Conservation (phyloP, 345 rosid genomes). For the Citrus reticulata region DNA sequence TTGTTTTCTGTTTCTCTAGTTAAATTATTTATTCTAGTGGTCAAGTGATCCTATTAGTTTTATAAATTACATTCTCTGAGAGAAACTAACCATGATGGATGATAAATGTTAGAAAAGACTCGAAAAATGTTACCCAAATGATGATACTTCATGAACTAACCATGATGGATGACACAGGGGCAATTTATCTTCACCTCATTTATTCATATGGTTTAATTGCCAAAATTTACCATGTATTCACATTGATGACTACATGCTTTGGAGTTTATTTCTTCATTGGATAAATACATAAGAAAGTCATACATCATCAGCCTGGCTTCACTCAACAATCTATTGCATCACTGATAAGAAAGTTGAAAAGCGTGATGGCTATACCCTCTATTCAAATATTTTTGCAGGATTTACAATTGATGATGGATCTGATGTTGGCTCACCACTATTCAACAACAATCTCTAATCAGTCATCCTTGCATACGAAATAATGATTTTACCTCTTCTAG, state of each 20-base stretch:
- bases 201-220: background rate
- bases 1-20: background rate
- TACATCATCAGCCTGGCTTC: background rate
- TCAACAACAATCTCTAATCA: background rate
- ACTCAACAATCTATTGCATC: background rate
- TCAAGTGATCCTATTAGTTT: no score
- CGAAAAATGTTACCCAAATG: background rate
- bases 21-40: no score
- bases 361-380: background rate
- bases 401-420: slow-evolving; percentile 8
- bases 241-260: background rate
- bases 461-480: background rate
- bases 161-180: background rate
- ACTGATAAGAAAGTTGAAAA: background rate
- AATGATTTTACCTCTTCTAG: slow-evolving; percentile 24
- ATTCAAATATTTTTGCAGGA: background rate
- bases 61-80: no score
- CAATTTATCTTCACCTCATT: background rate
- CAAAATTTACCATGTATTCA: background rate
- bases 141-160: background rate
- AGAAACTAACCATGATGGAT: background rate
- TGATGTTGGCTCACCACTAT: background rate
- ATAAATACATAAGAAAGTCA: background rate
- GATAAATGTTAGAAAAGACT: background rate
- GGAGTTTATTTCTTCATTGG: background rate